Conservation (phyloP, 345 rosid genomes). For the Bruguiera sexangula region DNA sequence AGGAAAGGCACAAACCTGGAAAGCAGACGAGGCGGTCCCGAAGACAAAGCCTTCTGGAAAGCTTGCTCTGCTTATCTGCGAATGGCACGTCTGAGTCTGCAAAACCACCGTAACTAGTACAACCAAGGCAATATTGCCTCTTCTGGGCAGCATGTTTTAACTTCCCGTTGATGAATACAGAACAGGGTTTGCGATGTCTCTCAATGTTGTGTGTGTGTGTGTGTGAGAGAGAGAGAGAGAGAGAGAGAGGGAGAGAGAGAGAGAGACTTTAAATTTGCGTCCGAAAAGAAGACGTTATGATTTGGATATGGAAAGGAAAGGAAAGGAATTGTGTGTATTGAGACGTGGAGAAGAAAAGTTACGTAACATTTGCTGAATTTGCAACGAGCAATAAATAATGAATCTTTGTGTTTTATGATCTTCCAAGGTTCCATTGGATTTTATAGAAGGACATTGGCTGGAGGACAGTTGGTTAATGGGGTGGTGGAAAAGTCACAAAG, state of each 20-base stretch:
- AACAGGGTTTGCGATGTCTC: neutral
- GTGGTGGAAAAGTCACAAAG: neutral
- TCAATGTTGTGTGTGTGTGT: too few species aligned
- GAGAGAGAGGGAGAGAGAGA: neutral
- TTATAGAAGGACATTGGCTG: neutral
- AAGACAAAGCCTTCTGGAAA: conserved; percentile 60
- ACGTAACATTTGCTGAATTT: too few species aligned
- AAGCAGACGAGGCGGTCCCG: conserved; percentile 76
- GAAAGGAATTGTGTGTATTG: neutral
- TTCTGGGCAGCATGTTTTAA: neutral
- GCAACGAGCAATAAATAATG: neutral
- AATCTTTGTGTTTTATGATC: too few species aligned
- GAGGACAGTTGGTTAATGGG: too few species aligned
- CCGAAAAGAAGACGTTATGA: too few species aligned
- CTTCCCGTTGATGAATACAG: too few species aligned
- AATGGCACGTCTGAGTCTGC: conserved; percentile 6
- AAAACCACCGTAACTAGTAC: neutral
- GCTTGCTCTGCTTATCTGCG: conserved; percentile 35
- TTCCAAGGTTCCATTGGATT: neutral
- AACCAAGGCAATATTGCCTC: neutral
- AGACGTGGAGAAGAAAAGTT: neutral
- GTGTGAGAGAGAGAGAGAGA: neutral
- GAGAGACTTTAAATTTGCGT: too few species aligned
- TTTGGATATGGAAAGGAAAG: neutral
- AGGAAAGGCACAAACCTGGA: conserved; percentile 40